Evolutionary conservation across 1,139 yeast genomes (phyloP).

Genomic region (Protomyces arabidopsidicola): DNA sequence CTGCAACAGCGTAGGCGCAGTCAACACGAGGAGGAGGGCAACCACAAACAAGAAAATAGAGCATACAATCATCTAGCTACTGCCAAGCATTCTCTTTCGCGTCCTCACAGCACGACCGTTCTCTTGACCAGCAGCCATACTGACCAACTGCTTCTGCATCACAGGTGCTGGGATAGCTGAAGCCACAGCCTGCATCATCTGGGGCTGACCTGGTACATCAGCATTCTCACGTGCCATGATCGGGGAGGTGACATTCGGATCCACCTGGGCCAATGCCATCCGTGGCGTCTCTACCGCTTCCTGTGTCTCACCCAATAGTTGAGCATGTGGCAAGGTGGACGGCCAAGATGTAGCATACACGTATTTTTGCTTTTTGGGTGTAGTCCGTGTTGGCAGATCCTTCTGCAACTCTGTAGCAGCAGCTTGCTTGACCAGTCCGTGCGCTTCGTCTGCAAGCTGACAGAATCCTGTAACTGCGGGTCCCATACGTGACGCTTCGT

Average conservation of each 20-base stretch:
- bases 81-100: background rate
- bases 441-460: conserved; percentile 22
- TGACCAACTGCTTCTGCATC: background rate
- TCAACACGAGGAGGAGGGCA: background rate
- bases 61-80: background rate
- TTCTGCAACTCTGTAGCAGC: conserved; percentile 17
- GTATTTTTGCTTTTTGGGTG: conserved; percentile 32
- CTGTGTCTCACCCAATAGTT: conserved; percentile 13
- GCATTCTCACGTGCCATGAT: background rate
- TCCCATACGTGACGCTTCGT: conserved; percentile 15
- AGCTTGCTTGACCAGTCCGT: background rate
- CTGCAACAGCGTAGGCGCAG: background rate
- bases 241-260: background rate
- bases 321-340: conserved; percentile 26
- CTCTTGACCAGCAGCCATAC: background rate
- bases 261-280: background rate
- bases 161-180: background rate
- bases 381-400: conserved; percentile 31
- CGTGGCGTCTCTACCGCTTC: background rate
- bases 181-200: background rate
- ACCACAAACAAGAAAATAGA: background rate
- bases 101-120: background rate
- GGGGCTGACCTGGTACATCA: background rate
- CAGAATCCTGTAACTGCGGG: conserved; percentile 19
- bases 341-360: conserved; percentile 27